phyloP scores from a whole-genome alignment of 2,329 filamentous ascomycete species.

The Fusarium sp. region DNA sequence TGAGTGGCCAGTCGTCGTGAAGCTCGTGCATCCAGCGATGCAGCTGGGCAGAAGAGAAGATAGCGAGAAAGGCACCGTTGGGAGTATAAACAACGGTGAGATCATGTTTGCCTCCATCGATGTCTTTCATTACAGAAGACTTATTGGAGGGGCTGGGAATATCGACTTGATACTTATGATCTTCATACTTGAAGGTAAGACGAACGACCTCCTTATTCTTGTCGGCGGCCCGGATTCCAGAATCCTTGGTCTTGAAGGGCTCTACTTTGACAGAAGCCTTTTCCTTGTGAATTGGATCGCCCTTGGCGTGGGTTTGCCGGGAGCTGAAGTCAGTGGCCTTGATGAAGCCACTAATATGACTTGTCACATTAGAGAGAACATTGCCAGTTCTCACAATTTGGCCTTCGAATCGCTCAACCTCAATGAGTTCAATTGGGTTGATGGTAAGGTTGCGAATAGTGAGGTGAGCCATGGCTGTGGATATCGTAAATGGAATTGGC shows the following conservation, averaged over 20 bases:
- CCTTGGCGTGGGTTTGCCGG: constrained; percentile 59
- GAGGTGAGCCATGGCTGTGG: constrained; percentile 63
- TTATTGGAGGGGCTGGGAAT: constrained; percentile 72
- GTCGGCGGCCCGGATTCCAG: constrained; percentile 69
- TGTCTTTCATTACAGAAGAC: constrained; percentile 70
- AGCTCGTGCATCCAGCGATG: constrained; percentile 85
- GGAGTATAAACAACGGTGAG: constrained; percentile 77
- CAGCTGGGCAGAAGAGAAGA: constrained; percentile 79
- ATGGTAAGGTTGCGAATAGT: constrained; percentile 86
- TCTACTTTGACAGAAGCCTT: constrained; percentile 73
- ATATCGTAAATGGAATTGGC: neutral
- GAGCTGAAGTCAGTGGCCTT: constrained; percentile 55
- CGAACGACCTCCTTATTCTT: constrained; percentile 75
- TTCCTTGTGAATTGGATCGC: constrained; percentile 70
- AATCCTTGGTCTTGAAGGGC: constrained; percentile 73
- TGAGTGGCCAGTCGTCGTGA: constrained; percentile 77
- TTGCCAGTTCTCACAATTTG: constrained; percentile 57
- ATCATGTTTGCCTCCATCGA: constrained; percentile 64
- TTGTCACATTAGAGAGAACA: constrained; percentile 60
- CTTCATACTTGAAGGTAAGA: constrained; percentile 76
- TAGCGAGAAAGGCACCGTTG: constrained; percentile 65
- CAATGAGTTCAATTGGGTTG: constrained; percentile 77
- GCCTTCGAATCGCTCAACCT: constrained; percentile 78
- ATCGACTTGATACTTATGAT: constrained; percentile 74
- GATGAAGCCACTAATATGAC: constrained; percentile 58